Percentiles rank a stretch among this genome's conserved stretches.
These are phyloP conservation scores for Trichoderma parareesei DNA, from an alignment of 495 filamentous ascomycete species.

Conservation along the genomic window DNA sequence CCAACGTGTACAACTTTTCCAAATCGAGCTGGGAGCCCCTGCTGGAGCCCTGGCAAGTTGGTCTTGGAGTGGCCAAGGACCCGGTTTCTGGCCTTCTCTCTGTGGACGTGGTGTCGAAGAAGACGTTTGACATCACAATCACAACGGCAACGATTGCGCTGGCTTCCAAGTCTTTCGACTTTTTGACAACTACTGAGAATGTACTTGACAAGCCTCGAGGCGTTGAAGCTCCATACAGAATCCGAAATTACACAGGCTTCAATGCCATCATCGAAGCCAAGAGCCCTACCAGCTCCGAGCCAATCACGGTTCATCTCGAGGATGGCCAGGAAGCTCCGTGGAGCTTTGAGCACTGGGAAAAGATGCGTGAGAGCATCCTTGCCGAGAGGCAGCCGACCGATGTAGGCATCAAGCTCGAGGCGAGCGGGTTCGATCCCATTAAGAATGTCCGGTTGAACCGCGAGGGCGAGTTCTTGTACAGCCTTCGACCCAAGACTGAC, in stretches of 20 bases:
- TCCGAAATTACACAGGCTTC: conserved; percentile 93
- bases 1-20: conserved; percentile 97
- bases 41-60: conserved; percentile 92
- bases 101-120: conserved; percentile 78
- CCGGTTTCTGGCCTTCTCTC: conserved; percentile 66
- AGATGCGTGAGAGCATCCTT: conserved; percentile 83
- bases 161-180: conserved; percentile 84
- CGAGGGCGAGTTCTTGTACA: conserved; percentile 89
- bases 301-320: conserved; percentile 63
- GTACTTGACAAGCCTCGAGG: conserved; percentile 90
- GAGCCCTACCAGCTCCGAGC: conserved; percentile 47
- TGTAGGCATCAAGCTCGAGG: conserved; percentile 78
- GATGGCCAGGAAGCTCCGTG: conserved; percentile 91
- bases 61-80: conserved; percentile 79
- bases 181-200: conserved; percentile 82
- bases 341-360: conserved; percentile 92
- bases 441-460: conserved; percentile 81
- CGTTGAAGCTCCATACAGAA: conserved; percentile 82
- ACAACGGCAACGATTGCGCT: conserved; percentile 92
- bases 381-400: conserved; percentile 70
- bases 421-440: conserved; percentile 85
- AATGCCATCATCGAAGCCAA: conserved; percentile 76
- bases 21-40: conserved; percentile 98
- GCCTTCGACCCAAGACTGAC: conserved; percentile 69
- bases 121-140: conserved; percentile 81